Percentiles rank a stretch among this genome's conserved stretches.
phyloP scores from a whole-genome alignment of 1,284 basidiomycete species.

The Ceraceosorus guamensis region DNA sequence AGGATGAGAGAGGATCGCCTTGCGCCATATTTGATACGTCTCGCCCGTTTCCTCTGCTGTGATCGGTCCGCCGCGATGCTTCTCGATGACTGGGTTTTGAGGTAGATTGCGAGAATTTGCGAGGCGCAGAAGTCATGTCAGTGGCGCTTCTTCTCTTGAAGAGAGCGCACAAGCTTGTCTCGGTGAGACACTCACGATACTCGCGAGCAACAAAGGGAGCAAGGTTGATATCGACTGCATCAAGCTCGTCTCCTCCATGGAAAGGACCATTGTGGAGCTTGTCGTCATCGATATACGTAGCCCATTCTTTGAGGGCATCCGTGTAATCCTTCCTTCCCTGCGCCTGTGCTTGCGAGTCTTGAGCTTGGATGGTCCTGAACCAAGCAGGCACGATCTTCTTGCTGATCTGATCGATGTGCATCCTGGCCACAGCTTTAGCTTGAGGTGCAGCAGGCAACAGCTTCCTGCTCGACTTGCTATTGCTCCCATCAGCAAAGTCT shows the following conservation, averaged over 20 bases:
- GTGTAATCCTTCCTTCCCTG: constrained; percentile 58
- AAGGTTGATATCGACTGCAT: constrained; percentile 10
- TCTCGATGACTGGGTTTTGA: neutral
- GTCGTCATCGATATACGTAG: constrained; percentile 54
- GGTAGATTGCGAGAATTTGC: neutral
- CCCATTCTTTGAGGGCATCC: constrained; percentile 56
- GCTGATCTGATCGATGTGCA: constrained; percentile 64
- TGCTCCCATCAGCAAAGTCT: constrained; percentile 30
- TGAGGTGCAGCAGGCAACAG: constrained; percentile 59
- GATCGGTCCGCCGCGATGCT: neutral
- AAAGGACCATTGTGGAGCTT: constrained; percentile 53
- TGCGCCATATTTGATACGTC: neutral
- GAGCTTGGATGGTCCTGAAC: constrained; percentile 69
- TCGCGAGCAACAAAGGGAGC: neutral
- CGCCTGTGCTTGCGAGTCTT: constrained; percentile 58
- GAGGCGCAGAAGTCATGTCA: neutral
- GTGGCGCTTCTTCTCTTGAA: neutral
- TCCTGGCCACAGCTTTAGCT: constrained; percentile 58
- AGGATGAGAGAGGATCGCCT: neutral
- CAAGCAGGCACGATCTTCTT: constrained; percentile 64
- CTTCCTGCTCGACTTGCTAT: neutral
- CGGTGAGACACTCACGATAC: neutral
- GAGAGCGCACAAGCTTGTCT: neutral
- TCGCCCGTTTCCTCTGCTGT: neutral
- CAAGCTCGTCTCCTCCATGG: constrained; percentile 55